Conservation (phyloP, 108 stramenopile genomes). For the Stephanodiscus triporus region DNA sequence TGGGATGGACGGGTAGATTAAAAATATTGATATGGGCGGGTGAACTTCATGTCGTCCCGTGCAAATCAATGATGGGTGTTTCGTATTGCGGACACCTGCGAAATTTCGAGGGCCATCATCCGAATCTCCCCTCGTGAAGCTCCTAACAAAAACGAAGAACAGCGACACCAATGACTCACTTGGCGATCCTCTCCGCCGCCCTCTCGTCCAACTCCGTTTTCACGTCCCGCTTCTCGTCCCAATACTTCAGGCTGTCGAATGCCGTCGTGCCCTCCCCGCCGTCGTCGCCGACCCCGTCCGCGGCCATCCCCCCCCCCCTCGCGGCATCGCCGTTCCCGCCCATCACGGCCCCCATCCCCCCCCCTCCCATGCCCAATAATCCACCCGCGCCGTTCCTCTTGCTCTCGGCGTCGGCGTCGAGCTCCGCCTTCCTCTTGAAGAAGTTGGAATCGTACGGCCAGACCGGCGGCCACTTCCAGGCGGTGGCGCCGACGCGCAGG, state of each 20-base stretch:
- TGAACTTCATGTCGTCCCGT: neutral
- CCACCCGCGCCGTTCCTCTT: neutral
- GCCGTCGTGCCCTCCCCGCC: slow-evolving; percentile 27
- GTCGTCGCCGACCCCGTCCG: slow-evolving; percentile 42
- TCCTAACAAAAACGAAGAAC: neutral
- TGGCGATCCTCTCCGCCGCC: slow-evolving; percentile 66
- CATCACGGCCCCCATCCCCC: slow-evolving; percentile 46
- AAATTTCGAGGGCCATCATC: too few relatives aligned
- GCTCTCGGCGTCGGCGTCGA: slow-evolving; percentile 14
- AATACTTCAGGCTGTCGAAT: slow-evolving; percentile 69
- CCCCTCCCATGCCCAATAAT: slow-evolving; percentile 29
- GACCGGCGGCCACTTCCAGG: slow-evolving; percentile 91
- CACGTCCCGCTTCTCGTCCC: slow-evolving; percentile 66
- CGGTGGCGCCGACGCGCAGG: slow-evolving; percentile 70
- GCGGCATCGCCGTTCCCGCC: slow-evolving; percentile 31
- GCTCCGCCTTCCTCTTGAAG: slow-evolving; percentile 63
- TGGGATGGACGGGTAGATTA: neutral
- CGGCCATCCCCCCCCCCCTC: slow-evolving; percentile 15
- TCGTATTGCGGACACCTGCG: too few relatives aligned
- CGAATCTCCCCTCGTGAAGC: neutral
- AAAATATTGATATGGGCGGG: too few relatives aligned
- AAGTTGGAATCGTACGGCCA: slow-evolving; percentile 84
- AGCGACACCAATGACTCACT: slow-evolving; percentile 46
- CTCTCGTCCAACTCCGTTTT: slow-evolving; percentile 69
- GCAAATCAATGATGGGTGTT: too few relatives aligned